These are phyloP conservation scores for Monilinia aucupariae DNA, from an alignment of 2,329 filamentous ascomycete species.

Conservation along the genomic window DNA sequence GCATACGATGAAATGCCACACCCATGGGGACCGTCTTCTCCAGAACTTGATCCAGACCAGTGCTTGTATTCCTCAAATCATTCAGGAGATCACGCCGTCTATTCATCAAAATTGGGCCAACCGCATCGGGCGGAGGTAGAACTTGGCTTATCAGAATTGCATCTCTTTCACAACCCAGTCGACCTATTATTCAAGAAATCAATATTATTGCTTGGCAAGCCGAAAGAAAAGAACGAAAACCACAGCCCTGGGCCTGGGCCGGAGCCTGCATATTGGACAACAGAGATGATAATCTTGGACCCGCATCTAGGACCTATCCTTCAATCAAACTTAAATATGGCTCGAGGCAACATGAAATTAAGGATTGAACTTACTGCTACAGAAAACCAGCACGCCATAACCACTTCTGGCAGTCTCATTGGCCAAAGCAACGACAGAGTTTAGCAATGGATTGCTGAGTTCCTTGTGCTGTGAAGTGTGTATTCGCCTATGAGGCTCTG, in stretches of 20 bases:
- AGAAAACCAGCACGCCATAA: conserved; percentile 69
- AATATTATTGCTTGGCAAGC: not conserved
- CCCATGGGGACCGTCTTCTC: conserved; percentile 60
- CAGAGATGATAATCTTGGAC: not conserved
- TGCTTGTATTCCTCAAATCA: conserved; percentile 59
- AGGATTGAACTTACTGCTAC: conserved; percentile 46
- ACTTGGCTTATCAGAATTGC: conserved; percentile 63
- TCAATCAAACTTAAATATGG: not conserved
- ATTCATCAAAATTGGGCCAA: conserved; percentile 47
- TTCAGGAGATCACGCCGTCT: conserved; percentile 58
- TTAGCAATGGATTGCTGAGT: conserved; percentile 58
- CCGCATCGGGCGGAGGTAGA: conserved; percentile 45
- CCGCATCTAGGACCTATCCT: not conserved
- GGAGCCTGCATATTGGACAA: not conserved
- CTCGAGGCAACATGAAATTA: not conserved
- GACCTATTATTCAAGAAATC: conserved; percentile 27
- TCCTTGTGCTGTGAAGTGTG: conserved; percentile 54
- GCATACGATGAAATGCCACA: conserved; percentile 67
- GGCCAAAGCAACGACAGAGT: conserved; percentile 64
- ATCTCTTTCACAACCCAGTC: conserved; percentile 60
- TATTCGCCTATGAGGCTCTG: conserved; percentile 45
- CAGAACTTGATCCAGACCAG: conserved; percentile 60
- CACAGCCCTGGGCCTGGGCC: not conserved
- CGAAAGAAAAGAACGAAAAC: not conserved
- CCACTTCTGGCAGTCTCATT: conserved; percentile 63